phyloP scores from a whole-genome alignment of 495 filamentous ascomycete genomes.

The Elasticomyces elasticus region DNA sequence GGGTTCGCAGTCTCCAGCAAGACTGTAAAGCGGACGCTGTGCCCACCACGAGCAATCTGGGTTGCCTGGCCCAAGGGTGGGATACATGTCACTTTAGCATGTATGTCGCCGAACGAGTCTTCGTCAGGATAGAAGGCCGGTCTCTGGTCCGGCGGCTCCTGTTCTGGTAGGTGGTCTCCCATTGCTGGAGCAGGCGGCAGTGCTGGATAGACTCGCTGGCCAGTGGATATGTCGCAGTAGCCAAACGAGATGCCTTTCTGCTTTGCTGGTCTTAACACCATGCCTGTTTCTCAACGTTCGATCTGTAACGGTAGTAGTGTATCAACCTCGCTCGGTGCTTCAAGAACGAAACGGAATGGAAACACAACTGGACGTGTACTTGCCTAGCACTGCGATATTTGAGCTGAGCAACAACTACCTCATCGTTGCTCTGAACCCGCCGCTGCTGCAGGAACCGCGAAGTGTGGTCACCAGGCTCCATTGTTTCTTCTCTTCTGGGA shows the following conservation, averaged over 20 bases:
- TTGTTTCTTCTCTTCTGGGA: not conserved
- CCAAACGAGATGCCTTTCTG: constrained; percentile 22
- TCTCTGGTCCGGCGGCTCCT: constrained; percentile 9
- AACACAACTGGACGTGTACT: too few relatives aligned
- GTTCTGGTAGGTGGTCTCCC: constrained; percentile 18
- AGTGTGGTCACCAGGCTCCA: not conserved
- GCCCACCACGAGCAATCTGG: constrained; percentile 36
- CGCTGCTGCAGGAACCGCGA: not conserved
- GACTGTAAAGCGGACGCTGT: constrained; percentile 45
- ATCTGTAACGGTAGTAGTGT: not conserved
- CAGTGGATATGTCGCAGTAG: constrained; percentile 20
- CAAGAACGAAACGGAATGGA: too few relatives aligned
- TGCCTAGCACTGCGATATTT: too few relatives aligned
- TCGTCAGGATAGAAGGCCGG: constrained; percentile 3
- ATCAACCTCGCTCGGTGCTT: too few relatives aligned
- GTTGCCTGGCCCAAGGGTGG: constrained; percentile 66
- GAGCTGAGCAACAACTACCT: not conserved
- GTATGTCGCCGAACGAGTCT: constrained; percentile 27
- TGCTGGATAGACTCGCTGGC: constrained; percentile 19
- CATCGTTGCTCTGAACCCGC: not conserved
- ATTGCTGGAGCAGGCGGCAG: constrained; percentile 7
- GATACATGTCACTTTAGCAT: constrained; percentile 44
- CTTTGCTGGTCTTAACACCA: constrained; percentile 17
- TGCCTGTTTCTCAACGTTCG: not conserved
- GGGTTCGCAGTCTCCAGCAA: constrained; percentile 45